Conservation (phyloP, 2,329 filamentous ascomycete genomes). For the Venturia nashicola region DNA sequence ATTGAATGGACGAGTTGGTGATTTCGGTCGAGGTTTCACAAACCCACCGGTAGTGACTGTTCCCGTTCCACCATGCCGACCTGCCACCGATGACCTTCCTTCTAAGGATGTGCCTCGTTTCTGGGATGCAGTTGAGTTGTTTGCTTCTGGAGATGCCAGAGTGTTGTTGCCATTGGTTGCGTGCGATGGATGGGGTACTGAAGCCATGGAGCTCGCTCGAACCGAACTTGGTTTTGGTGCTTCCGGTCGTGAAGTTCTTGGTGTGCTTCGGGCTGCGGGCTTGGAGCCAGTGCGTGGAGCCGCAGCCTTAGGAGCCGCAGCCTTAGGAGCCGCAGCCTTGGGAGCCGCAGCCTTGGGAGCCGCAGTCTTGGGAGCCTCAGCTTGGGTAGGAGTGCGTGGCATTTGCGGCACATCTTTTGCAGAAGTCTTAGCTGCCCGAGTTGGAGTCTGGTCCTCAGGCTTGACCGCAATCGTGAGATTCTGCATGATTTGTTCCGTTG, state of each 20-base stretch:
- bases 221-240: background rate
- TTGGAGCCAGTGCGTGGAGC: background rate
- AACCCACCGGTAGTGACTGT: slow-evolving; percentile 16
- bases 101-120: background rate
- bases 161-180: background rate
- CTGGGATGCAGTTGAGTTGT: background rate
- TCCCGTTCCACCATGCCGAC: background rate
- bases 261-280: background rate
- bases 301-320: background rate
- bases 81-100: background rate
- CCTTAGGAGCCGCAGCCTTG: background rate
- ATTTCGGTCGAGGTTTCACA: slow-evolving; percentile 35
- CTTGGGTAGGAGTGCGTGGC: background rate
- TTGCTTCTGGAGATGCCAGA: background rate
- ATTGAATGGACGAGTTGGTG: slow-evolving; percentile 55
- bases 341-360: background rate
- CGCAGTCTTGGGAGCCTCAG: background rate
- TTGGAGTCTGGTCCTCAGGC: background rate
- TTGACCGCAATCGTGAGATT: background rate
- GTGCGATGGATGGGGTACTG: background rate
- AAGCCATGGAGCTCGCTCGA: background rate
- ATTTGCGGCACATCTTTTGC: background rate
- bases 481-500: background rate
- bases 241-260: background rate
- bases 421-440: background rate